These are phyloP conservation scores for Colletotrichum sublineola DNA, from an alignment of 2,329 filamentous ascomycete species.

Conservation along the genomic window DNA sequence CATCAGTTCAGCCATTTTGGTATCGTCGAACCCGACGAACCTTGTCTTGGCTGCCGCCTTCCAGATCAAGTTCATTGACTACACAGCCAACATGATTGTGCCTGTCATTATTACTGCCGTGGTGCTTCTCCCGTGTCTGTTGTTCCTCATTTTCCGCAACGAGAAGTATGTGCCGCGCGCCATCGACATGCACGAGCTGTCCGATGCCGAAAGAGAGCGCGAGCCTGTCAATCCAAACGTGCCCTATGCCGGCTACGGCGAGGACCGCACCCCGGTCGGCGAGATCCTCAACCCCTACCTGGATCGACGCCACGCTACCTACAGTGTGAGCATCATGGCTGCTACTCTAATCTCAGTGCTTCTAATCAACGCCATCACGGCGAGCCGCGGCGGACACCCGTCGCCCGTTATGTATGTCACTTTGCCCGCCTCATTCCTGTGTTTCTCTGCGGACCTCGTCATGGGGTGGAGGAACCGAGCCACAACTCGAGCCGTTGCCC, in stretches of 20 bases:
- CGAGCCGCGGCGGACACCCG: not conserved
- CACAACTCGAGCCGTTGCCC: not conserved
- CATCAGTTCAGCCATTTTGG: constrained; percentile 80
- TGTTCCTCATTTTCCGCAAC: constrained; percentile 78
- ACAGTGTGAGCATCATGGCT: not conserved
- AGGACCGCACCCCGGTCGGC: constrained; percentile 48
- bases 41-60: constrained; percentile 81
- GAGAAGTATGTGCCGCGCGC: constrained; percentile 72
- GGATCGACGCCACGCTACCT: constrained; percentile 60
- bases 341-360: not conserved
- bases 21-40: constrained; percentile 84
- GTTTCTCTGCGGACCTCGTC: not conserved
- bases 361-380: constrained; percentile 58
- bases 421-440: not conserved
- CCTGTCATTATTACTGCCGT: constrained; percentile 76
- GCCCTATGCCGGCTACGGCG: constrained; percentile 68
- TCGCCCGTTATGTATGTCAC: not conserved
- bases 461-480: not conserved
- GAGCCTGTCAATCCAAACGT: constrained; percentile 81
- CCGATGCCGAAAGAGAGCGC: constrained; percentile 64
- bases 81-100: constrained; percentile 83
- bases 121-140: constrained; percentile 76
- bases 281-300: constrained; percentile 52
- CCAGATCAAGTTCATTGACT: constrained; percentile 77
- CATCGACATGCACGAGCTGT: constrained; percentile 77